Conservation (phyloP, 495 filamentous ascomycete species). For the Tuber indicum region DNA sequence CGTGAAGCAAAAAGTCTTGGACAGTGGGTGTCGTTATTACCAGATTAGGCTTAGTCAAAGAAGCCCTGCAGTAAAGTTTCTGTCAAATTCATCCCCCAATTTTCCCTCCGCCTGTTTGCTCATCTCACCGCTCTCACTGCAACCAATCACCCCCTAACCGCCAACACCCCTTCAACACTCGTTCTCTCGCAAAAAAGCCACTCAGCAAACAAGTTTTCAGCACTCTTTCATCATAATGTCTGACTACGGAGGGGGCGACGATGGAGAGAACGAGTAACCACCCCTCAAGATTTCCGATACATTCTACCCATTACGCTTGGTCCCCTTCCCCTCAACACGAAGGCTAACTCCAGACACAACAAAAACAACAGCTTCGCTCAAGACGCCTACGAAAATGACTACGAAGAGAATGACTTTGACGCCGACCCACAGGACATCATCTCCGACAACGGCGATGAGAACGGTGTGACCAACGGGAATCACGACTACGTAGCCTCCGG, state of each 20-base stretch:
- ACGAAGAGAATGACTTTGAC: conserved; percentile 57
- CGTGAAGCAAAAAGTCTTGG: conserved; percentile 18
- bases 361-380: conserved; percentile 34
- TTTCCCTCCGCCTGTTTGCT: too few relatives aligned
- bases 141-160: neutral
- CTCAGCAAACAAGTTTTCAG: neutral
- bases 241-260: conserved; percentile 33
- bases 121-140: neutral
- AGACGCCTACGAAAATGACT: conserved; percentile 53
- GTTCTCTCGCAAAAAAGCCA: neutral
- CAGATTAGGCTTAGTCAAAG: neutral
- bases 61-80: conserved; percentile 1
- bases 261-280: conserved; percentile 41
- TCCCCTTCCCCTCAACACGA: conserved; percentile 2
- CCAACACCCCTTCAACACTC: neutral
- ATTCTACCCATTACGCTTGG: neutral
- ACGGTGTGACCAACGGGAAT: conserved; percentile 49
- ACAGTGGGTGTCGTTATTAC: conserved; percentile 1
- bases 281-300: conserved; percentile 26
- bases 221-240: conserved; percentile 20
- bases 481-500: conserved; percentile 63
- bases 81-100: conserved; percentile 4
- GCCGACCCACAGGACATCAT: conserved; percentile 53
- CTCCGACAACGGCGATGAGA: conserved; percentile 43
- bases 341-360: conserved; percentile 7